These are phyloP conservation scores for Rhizopus arrhizus DNA, from an alignment of 371 early-diverging fungal species.

Conservation along the genomic window DNA sequence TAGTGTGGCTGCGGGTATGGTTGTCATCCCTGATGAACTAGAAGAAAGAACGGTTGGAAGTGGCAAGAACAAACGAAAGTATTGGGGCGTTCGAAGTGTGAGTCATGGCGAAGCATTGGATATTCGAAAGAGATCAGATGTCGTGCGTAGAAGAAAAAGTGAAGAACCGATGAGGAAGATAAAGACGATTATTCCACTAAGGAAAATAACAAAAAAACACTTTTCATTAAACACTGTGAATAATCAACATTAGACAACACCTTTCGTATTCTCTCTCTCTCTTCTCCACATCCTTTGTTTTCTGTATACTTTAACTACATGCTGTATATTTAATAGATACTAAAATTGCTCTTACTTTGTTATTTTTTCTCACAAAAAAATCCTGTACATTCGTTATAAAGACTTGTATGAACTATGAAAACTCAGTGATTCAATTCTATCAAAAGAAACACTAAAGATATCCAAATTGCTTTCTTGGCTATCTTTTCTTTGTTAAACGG, in stretches of 20 bases:
- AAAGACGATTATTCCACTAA: background rate
- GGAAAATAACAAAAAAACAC: background rate
- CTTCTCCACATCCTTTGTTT: background rate
- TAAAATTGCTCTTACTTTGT: too few relatives aligned
- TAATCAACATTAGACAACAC: background rate
- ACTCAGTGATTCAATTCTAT: too few relatives aligned
- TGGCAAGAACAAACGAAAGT: conserved; percentile 38
- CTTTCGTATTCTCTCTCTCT: background rate
- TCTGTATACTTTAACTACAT: too few relatives aligned
- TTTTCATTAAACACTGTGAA: background rate
- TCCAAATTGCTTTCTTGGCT: too few relatives aligned
- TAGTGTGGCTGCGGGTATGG: conserved; percentile 60
- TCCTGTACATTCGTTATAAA: too few relatives aligned
- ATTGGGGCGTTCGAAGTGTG: conserved; percentile 48
- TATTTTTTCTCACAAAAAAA: too few relatives aligned
- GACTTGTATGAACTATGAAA: too few relatives aligned
- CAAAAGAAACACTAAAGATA: too few relatives aligned
- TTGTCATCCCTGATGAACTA: conserved; percentile 54
- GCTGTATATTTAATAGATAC: too few relatives aligned
- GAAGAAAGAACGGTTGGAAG: conserved; percentile 48
- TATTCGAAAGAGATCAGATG: conserved; percentile 13
- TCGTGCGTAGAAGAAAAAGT: conserved; percentile 36
- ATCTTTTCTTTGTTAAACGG: too few relatives aligned
- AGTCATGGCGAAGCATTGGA: conserved; percentile 35
- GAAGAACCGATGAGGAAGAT: conserved; percentile 34